Conservation (phyloP, 2,329 filamentous ascomycete species). For the Sclerotinia borealis region DNA sequence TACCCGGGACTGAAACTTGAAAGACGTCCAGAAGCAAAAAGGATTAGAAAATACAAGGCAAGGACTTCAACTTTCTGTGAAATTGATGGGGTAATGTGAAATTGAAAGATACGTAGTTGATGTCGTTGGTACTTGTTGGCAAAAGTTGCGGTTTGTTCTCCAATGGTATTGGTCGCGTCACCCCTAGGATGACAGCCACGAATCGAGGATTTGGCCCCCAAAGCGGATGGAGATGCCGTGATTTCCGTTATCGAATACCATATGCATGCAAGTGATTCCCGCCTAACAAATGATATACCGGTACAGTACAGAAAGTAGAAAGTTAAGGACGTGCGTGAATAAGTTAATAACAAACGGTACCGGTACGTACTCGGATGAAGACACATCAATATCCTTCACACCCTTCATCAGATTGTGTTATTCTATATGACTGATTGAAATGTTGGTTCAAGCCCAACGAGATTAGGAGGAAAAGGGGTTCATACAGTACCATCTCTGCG, state of each 20-base stretch:
- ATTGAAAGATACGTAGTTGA: background rate
- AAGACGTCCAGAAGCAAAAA: constrained; percentile 13
- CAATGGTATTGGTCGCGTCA: constrained; percentile 5
- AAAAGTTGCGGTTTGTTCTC: background rate
- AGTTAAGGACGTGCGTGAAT: background rate
- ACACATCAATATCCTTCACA: background rate
- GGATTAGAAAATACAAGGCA: constrained; percentile 13
- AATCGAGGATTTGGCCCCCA: constrained; percentile 1
- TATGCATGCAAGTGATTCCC: constrained; percentile 8
- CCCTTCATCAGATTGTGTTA: background rate
- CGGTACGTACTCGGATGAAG: too few species aligned
- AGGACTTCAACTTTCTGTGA: background rate
- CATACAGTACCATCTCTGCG: background rate
- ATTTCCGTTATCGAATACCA: constrained; percentile 10
- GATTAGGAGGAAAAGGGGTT: background rate
- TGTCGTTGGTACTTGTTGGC: background rate
- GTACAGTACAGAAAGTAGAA: background rate
- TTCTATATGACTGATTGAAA: background rate
- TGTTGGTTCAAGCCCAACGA: background rate
- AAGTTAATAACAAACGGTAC: background rate
- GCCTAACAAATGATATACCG: constrained; percentile 3
- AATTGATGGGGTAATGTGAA: background rate
- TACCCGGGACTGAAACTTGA: constrained; percentile 6
- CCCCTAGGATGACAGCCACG: background rate
- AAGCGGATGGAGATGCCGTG: background rate